phyloP scores from a whole-genome alignment of 2,329 filamentous ascomycete species.

The Calonectria pseudoreteaudii region DNA sequence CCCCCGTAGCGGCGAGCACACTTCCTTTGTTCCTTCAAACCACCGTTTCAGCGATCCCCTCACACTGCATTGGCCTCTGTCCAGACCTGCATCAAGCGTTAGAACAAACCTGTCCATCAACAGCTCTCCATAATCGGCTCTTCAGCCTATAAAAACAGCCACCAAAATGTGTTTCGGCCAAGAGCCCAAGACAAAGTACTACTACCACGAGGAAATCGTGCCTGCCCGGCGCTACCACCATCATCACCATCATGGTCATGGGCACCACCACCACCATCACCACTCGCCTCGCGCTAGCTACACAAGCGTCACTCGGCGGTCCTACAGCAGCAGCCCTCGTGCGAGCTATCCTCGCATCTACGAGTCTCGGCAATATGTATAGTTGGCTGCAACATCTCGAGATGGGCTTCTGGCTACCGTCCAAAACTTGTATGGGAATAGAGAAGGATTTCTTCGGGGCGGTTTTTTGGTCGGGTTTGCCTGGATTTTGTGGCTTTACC shows the following conservation, averaged over 20 bases:
- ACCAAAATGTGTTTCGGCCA: constrained; percentile 63
- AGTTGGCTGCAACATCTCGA: background rate
- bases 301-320: constrained; percentile 52
- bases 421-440: background rate
- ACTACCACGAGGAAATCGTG: constrained; percentile 67
- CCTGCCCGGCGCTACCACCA: constrained; percentile 56
- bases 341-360: constrained; percentile 57
- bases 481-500: background rate
- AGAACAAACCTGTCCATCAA: background rate
- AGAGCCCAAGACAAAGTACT: constrained; percentile 60
- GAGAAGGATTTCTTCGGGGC: background rate
- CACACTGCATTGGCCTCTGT: background rate
- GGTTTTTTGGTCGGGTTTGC: background rate
- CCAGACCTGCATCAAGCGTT: constrained; percentile 1
- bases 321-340: constrained; percentile 55
- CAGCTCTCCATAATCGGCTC: background rate
- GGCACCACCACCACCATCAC: constrained; percentile 50
- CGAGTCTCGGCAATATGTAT: constrained; percentile 43
- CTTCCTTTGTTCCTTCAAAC: constrained; percentile 15
- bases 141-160: background rate
- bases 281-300: constrained; percentile 56
- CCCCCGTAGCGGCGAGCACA: constrained; percentile 15
- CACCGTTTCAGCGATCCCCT: background rate
- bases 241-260: constrained; percentile 50
- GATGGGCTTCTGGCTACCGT: background rate